Evolutionary conservation across 148 eudicot species (phyloP).

Genomic region (Polygonum aviculare): DNA sequence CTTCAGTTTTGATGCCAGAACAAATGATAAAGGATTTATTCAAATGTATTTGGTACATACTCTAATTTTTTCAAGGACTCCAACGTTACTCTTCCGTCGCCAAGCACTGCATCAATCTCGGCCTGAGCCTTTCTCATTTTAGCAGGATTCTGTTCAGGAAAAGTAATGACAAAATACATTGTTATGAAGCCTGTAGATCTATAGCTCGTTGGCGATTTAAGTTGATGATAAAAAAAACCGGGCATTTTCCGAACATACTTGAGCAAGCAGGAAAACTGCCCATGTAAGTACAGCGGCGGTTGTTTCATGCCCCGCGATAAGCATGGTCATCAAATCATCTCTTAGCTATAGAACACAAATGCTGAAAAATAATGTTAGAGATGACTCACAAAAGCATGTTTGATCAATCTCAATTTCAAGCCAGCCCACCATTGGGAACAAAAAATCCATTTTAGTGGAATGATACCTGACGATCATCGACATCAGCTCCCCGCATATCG

Average conservation of each 20-base stretch:
- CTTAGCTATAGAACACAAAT: slow-evolving; percentile 55
- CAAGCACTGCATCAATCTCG: slow-evolving; percentile 77
- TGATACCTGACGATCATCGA: slow-evolving; percentile 92
- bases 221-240: background rate
- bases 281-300: slow-evolving; percentile 99
- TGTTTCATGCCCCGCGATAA: slow-evolving; percentile 98
- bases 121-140: slow-evolving; percentile 97
- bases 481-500: slow-evolving; percentile 97
- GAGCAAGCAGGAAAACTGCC: slow-evolving; percentile 87
- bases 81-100: slow-evolving; percentile 51
- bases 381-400: background rate
- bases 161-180: slow-evolving; percentile 12
- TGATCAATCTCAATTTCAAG: background rate
- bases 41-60: slow-evolving; percentile 26
- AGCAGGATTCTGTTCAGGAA: slow-evolving; percentile 54
- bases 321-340: slow-evolving; percentile 99
- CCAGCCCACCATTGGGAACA: background rate
- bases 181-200: background rate
- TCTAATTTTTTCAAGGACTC: slow-evolving; percentile 73
- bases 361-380: slow-evolving; percentile 10
- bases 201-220: background rate
- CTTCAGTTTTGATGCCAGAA: background rate
- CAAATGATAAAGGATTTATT: background rate
- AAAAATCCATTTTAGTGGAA: background rate
- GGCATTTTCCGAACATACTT: slow-evolving; percentile 30